These are phyloP conservation scores for Coemansia sp. DNA, from an alignment of 192 early-diverging fungal species.

Conservation along the genomic window DNA sequence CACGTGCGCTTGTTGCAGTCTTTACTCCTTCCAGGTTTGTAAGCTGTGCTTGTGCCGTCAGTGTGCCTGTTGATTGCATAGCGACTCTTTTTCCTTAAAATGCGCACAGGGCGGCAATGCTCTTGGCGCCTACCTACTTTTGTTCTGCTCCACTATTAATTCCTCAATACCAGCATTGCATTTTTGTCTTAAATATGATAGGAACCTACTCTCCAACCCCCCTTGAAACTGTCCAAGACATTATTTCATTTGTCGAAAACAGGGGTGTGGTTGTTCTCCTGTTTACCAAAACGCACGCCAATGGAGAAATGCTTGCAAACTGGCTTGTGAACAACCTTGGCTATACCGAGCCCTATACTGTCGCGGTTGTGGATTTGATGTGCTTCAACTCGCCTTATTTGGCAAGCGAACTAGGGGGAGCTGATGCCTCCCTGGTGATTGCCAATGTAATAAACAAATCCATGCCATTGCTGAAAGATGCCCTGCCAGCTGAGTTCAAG, in stretches of 20 bases:
- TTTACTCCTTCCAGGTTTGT: not conserved
- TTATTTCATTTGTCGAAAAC: not conserved
- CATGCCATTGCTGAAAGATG: not conserved
- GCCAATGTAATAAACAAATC: not conserved
- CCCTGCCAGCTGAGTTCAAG: not conserved
- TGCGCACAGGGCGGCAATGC: not conserved
- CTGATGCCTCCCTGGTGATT: not conserved
- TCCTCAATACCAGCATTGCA: not conserved
- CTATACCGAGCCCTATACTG: not conserved
- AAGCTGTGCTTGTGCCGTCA: not conserved
- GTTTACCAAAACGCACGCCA: not conserved
- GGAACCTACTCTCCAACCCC: not conserved
- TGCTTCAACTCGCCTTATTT: not conserved
- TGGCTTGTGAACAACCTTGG: not conserved
- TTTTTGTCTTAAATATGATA: not conserved
- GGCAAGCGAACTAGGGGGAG: not conserved
- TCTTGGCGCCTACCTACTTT: not conserved
- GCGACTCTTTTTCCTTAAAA: not conserved
- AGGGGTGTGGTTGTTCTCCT: not conserved
- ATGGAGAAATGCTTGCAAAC: not conserved
- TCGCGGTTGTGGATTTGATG: not conserved
- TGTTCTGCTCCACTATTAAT: not conserved
- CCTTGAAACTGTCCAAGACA: not conserved
- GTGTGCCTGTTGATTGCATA: not conserved
- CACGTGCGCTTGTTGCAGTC: too few relatives aligned